phyloP scores from a whole-genome alignment of 148 eudicot genomes.

The Cornus suecica region DNA sequence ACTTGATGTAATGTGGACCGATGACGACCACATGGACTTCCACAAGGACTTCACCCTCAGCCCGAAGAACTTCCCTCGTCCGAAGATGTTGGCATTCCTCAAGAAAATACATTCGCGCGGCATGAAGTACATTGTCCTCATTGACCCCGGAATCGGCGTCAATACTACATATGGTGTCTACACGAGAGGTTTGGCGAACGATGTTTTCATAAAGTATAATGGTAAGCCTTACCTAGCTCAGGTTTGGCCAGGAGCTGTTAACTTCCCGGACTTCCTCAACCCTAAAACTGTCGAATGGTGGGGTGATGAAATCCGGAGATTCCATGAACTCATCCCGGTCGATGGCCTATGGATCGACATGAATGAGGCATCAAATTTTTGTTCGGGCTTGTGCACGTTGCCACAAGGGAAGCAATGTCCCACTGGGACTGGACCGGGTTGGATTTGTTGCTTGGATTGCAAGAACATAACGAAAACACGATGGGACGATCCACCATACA shows the following conservation, averaged over 20 bases:
- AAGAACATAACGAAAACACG: conserved; percentile 73
- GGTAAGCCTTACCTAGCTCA: conserved; percentile 87
- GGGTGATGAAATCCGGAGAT: conserved; percentile 75
- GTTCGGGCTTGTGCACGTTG: conserved; percentile 76
- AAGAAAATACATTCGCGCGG: conserved; percentile 82
- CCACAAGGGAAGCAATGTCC: conserved; percentile 74
- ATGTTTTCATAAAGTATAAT: conserved; percentile 83
- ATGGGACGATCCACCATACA: conserved; percentile 97
- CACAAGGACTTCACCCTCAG: conserved; percentile 96
- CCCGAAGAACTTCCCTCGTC: conserved; percentile 62
- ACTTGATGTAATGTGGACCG: conserved; percentile 97
- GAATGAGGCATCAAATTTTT: conserved; percentile 92
- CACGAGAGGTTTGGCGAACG: conserved; percentile 66
- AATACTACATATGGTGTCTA: conserved; percentile 73
- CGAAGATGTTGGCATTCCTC: conserved; percentile 57
- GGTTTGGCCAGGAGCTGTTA: conserved; percentile 97
- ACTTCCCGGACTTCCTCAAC: conserved; percentile 91
- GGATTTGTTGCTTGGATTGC: conserved; percentile 91
- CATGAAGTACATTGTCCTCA: conserved; percentile 89
- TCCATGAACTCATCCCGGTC: conserved; percentile 86
- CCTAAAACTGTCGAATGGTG: conserved; percentile 92
- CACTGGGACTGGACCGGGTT: conserved; percentile 75
- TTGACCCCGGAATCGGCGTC: conserved; percentile 87
- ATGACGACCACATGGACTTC: conserved; percentile 92
- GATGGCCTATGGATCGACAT: conserved; percentile 98